These are phyloP conservation scores for Lepidium didymum DNA, from an alignment of 345 rosid genomes.

Conservation along the genomic window DNA sequence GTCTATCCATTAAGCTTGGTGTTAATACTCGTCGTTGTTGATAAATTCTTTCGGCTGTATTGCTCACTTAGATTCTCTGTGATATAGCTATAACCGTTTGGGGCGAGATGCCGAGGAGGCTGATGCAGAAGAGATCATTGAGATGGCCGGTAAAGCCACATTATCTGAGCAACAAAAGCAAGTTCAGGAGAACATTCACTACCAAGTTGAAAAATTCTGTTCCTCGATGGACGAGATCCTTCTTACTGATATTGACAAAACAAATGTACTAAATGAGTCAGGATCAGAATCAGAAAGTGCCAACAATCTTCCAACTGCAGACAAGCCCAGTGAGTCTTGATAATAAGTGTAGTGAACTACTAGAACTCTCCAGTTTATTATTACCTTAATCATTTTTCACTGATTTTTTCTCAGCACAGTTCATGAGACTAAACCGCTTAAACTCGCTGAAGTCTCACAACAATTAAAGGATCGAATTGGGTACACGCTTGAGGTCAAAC, in stretches of 20 bases:
- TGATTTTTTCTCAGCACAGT: slow-evolving; percentile 59
- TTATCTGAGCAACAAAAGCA: slow-evolving; percentile 68
- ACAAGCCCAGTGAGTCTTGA: slow-evolving; percentile 41
- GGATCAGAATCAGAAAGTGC: slow-evolving; percentile 20
- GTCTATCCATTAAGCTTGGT: neutral
- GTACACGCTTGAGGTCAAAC: slow-evolving; percentile 50
- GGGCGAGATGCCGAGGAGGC: slow-evolving; percentile 70
- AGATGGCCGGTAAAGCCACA: slow-evolving; percentile 70
- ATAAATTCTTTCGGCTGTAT: neutral
- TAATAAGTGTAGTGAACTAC: neutral
- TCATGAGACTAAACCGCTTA: slow-evolving; percentile 59
- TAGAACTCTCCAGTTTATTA: neutral
- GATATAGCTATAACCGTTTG: slow-evolving; percentile 62
- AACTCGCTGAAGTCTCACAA: slow-evolving; percentile 43
- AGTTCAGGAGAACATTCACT: slow-evolving; percentile 73
- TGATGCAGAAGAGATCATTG: slow-evolving; percentile 81
- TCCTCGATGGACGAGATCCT: slow-evolving; percentile 58
- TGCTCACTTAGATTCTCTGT: neutral
- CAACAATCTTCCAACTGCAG: slow-evolving; percentile 15
- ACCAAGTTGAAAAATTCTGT: slow-evolving; percentile 51
- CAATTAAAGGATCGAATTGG: slow-evolving; percentile 61
- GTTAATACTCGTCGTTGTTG: neutral
- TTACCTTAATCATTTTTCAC: slow-evolving; percentile 27
- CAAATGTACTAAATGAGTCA: slow-evolving; percentile 15
- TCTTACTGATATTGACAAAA: slow-evolving; percentile 30